Percentiles rank a stretch among this genome's conserved stretches.
phyloP scores from a whole-genome alignment of 139 green algal species.

The Picochlorum sp. region DNA sequence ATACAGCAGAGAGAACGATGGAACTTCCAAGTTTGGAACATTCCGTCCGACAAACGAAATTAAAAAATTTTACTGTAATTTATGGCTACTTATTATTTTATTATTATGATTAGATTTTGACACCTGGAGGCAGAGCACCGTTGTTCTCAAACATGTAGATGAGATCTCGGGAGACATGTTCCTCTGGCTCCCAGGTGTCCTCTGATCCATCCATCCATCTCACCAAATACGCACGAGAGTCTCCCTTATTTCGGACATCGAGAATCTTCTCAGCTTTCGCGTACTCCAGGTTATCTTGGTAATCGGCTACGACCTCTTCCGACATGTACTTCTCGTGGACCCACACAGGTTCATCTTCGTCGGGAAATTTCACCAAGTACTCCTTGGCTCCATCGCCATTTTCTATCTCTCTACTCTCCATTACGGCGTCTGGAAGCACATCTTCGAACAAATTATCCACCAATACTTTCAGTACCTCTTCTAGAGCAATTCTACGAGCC shows the following conservation, averaged over 20 bases:
- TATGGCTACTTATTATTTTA: too few species aligned
- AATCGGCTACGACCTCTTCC: constrained; percentile 69
- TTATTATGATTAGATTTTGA: neutral
- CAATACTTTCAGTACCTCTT: constrained; percentile 58
- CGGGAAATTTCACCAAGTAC: constrained; percentile 58
- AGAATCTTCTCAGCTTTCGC: constrained; percentile 38
- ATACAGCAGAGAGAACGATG: too few species aligned
- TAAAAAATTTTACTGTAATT: too few species aligned
- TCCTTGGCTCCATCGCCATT: constrained; percentile 31
- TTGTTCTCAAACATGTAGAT: constrained; percentile 44
- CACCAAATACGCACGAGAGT: constrained; percentile 62
- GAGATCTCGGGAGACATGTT: constrained; percentile 54
- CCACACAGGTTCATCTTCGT: constrained; percentile 48
- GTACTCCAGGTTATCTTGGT: constrained; percentile 59
- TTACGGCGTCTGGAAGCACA: constrained; percentile 40
- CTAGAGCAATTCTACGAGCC: constrained; percentile 56
- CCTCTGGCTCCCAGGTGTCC: constrained; percentile 70
- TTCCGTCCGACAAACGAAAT: too few species aligned
- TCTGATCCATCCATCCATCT: constrained; percentile 59
- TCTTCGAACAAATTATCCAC: constrained; percentile 71
- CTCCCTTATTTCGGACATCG: constrained; percentile 42
- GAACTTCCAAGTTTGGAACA: too few species aligned
- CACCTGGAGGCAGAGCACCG: neutral
- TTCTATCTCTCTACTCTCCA: constrained; percentile 33
- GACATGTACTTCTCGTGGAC: constrained; percentile 48